Percentiles rank a stretch among this genome's conserved stretches.
Evolutionary conservation across 352 stramenopile species (phyloP).

Genomic region (Pythium apleroticum): DNA sequence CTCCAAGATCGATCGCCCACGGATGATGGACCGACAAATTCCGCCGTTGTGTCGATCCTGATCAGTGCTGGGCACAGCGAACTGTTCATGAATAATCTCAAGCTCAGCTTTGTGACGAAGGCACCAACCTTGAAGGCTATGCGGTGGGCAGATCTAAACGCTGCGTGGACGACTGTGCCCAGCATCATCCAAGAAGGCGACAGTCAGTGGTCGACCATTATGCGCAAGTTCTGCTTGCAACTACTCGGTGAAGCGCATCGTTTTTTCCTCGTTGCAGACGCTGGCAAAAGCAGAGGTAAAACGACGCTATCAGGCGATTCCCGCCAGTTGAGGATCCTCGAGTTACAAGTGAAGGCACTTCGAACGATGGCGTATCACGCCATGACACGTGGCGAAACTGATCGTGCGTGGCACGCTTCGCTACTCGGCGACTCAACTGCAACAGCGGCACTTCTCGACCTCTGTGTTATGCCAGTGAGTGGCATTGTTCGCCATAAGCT

Average conservation of each 20-base stretch:
- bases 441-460: neutral
- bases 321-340: neutral
- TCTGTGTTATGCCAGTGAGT: neutral
- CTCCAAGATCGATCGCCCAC: neutral
- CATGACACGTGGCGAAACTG: no score
- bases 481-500: neutral
- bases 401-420: neutral
- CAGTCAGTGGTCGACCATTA: neutral
- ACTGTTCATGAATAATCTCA: constrained; percentile 8
- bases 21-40: neutral
- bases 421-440: neutral
- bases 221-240: neutral
- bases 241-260: neutral
- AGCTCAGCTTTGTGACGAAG: neutral
- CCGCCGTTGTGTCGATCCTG: neutral
- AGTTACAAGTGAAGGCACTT: neutral
- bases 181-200: no score
- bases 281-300: neutral
- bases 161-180: neutral
- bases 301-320: neutral
- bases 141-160: neutral
- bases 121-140: neutral
- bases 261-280: neutral
- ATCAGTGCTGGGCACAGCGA: constrained; percentile 16
- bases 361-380: neutral